Evolutionary conservation across 2,329 filamentous ascomycete species (phyloP).

Genomic region (Colletotrichum tamarilloi): DNA sequence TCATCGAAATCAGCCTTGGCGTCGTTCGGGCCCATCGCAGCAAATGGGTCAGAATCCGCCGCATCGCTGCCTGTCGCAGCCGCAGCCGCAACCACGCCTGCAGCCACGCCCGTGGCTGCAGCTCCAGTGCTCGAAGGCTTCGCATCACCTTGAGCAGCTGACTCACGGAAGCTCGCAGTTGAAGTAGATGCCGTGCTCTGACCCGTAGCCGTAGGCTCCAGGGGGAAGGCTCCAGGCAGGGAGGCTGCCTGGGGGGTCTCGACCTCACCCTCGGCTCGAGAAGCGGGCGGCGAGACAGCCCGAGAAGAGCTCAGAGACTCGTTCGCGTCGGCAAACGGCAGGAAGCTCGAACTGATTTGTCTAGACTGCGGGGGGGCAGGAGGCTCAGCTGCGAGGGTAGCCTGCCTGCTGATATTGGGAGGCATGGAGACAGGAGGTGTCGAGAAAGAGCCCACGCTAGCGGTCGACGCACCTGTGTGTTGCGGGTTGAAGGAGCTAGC

Average conservation of each 20-base stretch:
- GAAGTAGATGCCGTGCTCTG: conserved; percentile 46
- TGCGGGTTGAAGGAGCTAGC: conserved; percentile 72
- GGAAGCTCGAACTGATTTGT: conserved; percentile 81
- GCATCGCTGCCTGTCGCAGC: conserved; percentile 14
- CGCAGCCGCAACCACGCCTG: conserved; percentile 11
- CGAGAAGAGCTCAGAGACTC: conserved; percentile 82
- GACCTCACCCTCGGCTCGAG: conserved; percentile 64
- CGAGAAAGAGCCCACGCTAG: conserved; percentile 62
- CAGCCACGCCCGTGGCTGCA: conserved; percentile 4
- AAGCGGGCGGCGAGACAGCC: conserved; percentile 78
- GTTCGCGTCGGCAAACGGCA: conserved; percentile 74
- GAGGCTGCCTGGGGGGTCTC: conserved; percentile 45
- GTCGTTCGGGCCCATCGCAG: conserved; percentile 64
- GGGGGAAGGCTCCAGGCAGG: conserved; percentile 47
- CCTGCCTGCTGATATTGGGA: conserved; percentile 71
- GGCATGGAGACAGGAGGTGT: conserved; percentile 67
- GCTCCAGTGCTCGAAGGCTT: conserved; percentile 31
- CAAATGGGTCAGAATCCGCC: conserved; percentile 60
- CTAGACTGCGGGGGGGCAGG: conserved; percentile 76
- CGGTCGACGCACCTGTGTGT: conserved; percentile 66
- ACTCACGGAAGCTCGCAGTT: conserved; percentile 45
- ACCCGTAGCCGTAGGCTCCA: conserved; percentile 51
- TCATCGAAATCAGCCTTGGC: conserved; percentile 87
- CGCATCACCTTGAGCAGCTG: conserved; percentile 41
- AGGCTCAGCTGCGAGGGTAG: conserved; percentile 66